A percentile compares a stretch with the other conserved stretches of the same genome.
phyloP scores from a whole-genome alignment of 2,329 filamentous ascomycete genomes.

The Cryphonectria radicalis region DNA sequence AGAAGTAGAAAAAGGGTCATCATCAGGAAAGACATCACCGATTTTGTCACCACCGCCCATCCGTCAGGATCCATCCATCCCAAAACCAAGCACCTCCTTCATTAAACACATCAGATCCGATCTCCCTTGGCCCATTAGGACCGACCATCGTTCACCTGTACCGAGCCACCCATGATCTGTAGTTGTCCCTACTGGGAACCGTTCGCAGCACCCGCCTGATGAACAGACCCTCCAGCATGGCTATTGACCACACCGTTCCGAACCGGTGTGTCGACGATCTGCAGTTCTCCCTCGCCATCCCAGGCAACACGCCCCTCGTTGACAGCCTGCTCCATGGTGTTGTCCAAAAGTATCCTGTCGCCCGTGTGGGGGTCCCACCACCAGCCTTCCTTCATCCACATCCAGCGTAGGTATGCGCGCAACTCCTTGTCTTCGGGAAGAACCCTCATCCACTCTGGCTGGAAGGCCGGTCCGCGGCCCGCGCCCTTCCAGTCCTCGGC shows the following conservation, averaged over 20 bases:
- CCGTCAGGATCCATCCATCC: neutral
- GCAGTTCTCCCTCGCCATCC: slow-evolving; percentile 53
- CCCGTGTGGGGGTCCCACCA: slow-evolving; percentile 78
- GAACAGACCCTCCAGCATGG: neutral
- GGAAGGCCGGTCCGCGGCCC: slow-evolving; percentile 58
- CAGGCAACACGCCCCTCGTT: slow-evolving; percentile 61
- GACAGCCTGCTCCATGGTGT: slow-evolving; percentile 60
- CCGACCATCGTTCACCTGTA: neutral
- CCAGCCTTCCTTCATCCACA: slow-evolving; percentile 71
- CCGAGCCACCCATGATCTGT: neutral
- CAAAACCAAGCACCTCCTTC: neutral
- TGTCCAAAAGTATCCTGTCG: slow-evolving; percentile 56
- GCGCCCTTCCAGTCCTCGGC: slow-evolving; percentile 69
- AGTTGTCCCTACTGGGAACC: neutral
- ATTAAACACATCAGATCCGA: neutral
- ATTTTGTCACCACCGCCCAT: neutral
- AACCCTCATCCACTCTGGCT: slow-evolving; percentile 91
- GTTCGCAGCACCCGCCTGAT: neutral
- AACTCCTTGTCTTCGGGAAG: slow-evolving; percentile 84
- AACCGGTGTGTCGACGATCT: slow-evolving; percentile 41
- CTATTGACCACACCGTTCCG: slow-evolving; percentile 7
- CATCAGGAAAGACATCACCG: neutral
- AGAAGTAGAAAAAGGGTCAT: neutral
- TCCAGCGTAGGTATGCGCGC: slow-evolving; percentile 84
- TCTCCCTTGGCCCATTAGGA: neutral